Evolutionary conservation across 2,329 filamentous ascomycete genomes (phyloP).

Genomic region (Tolypocladium tundrense): DNA sequence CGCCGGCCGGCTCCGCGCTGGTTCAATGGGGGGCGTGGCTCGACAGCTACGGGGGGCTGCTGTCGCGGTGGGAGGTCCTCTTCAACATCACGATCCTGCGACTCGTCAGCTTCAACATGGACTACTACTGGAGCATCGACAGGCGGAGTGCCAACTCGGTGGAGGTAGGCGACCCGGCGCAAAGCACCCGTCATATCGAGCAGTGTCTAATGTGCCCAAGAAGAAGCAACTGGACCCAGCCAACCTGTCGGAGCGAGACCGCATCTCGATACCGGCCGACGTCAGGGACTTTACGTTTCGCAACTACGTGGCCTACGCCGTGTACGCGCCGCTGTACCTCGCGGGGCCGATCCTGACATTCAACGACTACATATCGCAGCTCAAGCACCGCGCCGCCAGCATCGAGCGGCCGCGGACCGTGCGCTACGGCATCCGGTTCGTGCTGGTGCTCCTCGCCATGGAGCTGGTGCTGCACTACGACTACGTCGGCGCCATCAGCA

Average conservation of each 20-base stretch:
- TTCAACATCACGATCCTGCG: conserved; percentile 94
- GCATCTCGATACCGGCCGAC: conserved; percentile 65
- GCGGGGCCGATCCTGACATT: conserved; percentile 92
- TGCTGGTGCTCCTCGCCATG: conserved; percentile 74
- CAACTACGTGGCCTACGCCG: conserved; percentile 79
- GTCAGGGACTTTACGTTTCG: conserved; percentile 64
- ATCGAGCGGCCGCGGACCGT: conserved; percentile 61
- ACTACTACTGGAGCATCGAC: conserved; percentile 86
- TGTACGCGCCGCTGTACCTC: conserved; percentile 90
- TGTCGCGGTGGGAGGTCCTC: conserved; percentile 87
- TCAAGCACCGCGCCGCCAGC: conserved; percentile 60
- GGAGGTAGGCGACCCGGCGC: conserved; percentile 56
- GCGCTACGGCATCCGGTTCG: conserved; percentile 75
- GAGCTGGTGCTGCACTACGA: conserved; percentile 85
- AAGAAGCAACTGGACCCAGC: conserved; percentile 94
- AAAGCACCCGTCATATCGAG: neutral
- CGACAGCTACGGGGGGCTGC: conserved; percentile 73
- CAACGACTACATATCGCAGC: conserved; percentile 92
- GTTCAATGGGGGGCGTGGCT: conserved; percentile 59
- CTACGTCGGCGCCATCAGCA: conserved; percentile 88
- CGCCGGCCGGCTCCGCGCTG: conserved; percentile 30
- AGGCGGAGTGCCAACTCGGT: conserved; percentile 53
- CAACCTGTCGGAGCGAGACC: conserved; percentile 79
- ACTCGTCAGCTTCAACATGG: conserved; percentile 91
- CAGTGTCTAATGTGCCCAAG: conserved; percentile 60